Evolutionary conservation across 208 protist species (phyloP).

Genomic region (Leishmania aethiopica): DNA sequence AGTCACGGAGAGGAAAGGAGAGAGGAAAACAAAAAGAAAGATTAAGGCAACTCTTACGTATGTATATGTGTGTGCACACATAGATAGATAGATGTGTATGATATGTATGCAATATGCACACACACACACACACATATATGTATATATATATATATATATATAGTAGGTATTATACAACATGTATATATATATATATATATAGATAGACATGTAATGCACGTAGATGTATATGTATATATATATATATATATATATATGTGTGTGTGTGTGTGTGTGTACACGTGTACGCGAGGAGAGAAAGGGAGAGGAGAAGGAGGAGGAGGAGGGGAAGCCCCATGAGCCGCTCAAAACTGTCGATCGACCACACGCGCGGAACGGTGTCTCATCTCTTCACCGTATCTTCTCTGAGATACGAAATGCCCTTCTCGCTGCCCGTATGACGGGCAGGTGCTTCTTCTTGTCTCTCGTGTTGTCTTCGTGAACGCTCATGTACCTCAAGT

Average conservation of each 20-base stretch:
- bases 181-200: no score
- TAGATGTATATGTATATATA: constrained; percentile 6
- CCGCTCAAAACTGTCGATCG: background rate
- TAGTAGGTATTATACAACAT: no score
- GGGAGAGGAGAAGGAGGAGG: background rate
- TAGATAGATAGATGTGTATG: no score
- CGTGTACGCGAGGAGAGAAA: background rate
- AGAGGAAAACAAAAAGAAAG: background rate
- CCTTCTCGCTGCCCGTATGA: background rate
- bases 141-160: no score
- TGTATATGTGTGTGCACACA: no score
- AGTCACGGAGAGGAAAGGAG: constrained; percentile 5
- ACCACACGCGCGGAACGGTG: background rate
- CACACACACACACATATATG: no score
- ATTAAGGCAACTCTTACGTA: background rate
- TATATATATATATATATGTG: background rate
- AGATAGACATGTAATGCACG: background rate
- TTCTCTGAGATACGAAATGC: background rate
- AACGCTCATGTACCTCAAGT: background rate
- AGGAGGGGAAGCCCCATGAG: background rate
- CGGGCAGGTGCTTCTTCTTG: background rate
- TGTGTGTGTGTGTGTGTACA: background rate
- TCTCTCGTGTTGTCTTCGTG: background rate
- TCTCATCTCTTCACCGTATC: background rate
- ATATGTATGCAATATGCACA: no score